Evolutionary conservation across 2,329 filamentous ascomycete genomes (phyloP).

Genomic region (Pseudopyricularia javanii): DNA sequence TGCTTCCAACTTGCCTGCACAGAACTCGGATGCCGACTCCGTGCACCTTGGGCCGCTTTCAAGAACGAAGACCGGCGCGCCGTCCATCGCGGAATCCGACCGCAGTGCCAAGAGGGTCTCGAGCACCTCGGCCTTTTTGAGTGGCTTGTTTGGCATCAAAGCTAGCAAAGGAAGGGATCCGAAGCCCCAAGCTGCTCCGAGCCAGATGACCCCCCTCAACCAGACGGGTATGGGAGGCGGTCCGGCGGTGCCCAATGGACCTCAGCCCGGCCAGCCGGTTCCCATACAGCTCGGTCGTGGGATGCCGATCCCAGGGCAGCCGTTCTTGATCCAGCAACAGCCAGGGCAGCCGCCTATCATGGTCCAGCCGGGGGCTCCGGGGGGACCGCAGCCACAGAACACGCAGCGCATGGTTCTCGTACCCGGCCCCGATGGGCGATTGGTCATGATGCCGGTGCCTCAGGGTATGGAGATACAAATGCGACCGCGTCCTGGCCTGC

Average conservation of each 20-base stretch:
- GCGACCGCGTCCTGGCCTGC: background rate
- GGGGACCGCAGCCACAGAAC: background rate
- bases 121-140: background rate
- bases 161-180: background rate
- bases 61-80: background rate
- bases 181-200: background rate
- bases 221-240: background rate
- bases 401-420: background rate
- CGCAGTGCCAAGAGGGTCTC: background rate
- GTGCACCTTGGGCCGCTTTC: background rate
- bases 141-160: slow-evolving; percentile 4
- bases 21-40: background rate
- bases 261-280: background rate
- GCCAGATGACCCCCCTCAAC: background rate
- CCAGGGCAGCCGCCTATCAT: background rate
- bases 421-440: background rate
- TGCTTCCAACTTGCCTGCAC: background rate
- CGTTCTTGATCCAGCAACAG: background rate
- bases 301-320: background rate
- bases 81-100: slow-evolving; percentile 2
- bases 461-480: background rate
- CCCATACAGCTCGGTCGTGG: background rate
- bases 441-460: background rate
- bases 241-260: background rate
- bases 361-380: background rate